Evolutionary conservation across 805 yeast genomes (phyloP), one percentile per base, ranked within the genome.

Genomic region (Wilhelminamyces savonicus): DNA sequence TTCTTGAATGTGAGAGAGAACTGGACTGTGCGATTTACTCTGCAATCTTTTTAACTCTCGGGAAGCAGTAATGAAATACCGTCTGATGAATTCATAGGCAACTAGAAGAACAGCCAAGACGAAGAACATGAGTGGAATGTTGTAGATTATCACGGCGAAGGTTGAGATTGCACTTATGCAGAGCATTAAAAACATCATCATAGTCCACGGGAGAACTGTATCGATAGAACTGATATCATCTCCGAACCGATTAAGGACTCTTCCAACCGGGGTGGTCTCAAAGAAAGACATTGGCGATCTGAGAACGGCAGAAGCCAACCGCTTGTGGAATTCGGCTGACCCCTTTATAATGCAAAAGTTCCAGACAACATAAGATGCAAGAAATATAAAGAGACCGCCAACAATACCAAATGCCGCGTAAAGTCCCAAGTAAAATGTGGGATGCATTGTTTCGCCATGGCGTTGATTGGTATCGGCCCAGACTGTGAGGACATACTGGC

Each of bases 251-350:
- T 61, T 61, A 45, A 61, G 46, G 20, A 61, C 54, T 38, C 66
- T 39, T 3, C 66, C 68, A 19, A 58, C 44, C 3, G 68, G 68
- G 1, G 68, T 61, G 13, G 65, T 59, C 34, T 61, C 68, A 29
- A 60, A 61, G 31, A 59, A 61, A 11, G 61, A 50, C 68, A 61
- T 61, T 16, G 68, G 68, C 2, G 65, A 51, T 33, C 62, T 46
- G 31, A 61, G 45, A 1, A 61, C 56, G 8, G 52, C 36, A 15
- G 36, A 32, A 5, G 63, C 58, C 66, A 61, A 58, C 13, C 44
- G 48, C 24, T 59, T 62, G 32, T 61, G 68, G 43, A 59, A 58
- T 32, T 48, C 43, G 23, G 29, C 43, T 16, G 62, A 52, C 8
- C 58, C 61, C 29, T 45, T 49, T 23, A 57, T 47, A 9, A 50